Evolutionary conservation across 257 asterid species (phyloP).

Genomic region (Gardenia jasminoides): DNA sequence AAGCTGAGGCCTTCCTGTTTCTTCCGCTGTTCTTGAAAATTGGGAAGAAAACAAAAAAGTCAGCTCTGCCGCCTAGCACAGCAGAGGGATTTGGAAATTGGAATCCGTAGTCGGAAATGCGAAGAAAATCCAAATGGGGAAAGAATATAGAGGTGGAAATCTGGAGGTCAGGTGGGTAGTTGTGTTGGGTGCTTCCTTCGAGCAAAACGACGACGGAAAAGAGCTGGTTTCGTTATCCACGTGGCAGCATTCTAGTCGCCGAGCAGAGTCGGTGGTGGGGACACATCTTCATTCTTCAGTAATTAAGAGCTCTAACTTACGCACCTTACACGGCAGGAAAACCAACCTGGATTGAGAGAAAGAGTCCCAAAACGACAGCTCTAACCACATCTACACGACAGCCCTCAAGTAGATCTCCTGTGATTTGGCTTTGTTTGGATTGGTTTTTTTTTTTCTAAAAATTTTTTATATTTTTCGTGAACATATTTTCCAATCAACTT

Average conservation of each 20-base stretch:
- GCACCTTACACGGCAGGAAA: neutral
- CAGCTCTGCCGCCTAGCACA: neutral
- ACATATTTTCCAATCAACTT: too few relatives aligned
- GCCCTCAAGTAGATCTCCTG: too few relatives aligned
- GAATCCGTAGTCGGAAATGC: constrained; percentile 14
- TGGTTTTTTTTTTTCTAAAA: too few relatives aligned
- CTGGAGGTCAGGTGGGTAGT: neutral
- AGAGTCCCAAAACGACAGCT: too few relatives aligned
- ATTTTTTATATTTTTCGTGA: too few relatives aligned
- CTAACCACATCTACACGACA: too few relatives aligned
- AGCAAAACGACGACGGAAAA: neutral
- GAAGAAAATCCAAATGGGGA: neutral
- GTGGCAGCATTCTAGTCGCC: neutral
- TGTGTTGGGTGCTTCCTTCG: neutral
- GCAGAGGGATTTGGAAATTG: neutral
- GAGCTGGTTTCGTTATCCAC: constrained; percentile 1
- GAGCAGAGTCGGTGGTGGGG: neutral
- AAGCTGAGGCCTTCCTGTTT: neutral
- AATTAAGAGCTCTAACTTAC: neutral
- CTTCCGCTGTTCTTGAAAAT: neutral
- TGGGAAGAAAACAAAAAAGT: too few relatives aligned
- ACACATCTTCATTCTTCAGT: too few relatives aligned
- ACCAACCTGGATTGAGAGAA: too few relatives aligned
- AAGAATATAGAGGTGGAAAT: constrained; percentile 1
- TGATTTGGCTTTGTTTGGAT: too few relatives aligned